A percentile compares a stretch with the other conserved stretches of the same genome.
Conservation (phyloP, 2,329 filamentous ascomycete genomes). For the Sporothrix dimorphospora region DNA sequence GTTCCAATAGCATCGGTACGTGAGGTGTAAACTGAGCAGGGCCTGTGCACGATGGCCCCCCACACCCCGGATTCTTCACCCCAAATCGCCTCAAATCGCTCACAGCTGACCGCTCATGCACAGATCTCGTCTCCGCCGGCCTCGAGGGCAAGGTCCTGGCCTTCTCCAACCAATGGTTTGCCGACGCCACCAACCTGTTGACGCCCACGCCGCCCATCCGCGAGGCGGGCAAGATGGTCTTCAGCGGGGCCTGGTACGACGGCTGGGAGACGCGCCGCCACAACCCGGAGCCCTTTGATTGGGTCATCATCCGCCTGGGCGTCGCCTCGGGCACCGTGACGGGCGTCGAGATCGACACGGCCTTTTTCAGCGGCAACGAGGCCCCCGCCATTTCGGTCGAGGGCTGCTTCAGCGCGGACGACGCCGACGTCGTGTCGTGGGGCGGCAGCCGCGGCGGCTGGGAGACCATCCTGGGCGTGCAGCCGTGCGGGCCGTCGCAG, state of each 20-base stretch:
- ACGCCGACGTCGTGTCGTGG: constrained; percentile 62
- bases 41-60: constrained; percentile 34
- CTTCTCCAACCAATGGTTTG: constrained; percentile 71
- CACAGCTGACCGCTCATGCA: not conserved
- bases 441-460: constrained; percentile 63
- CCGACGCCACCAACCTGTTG: constrained; percentile 65
- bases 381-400: constrained; percentile 79
- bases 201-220: constrained; percentile 66
- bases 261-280: constrained; percentile 71
- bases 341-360: constrained; percentile 79
- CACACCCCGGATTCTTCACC: not conserved
- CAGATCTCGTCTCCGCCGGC: constrained; percentile 64
- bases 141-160: constrained; percentile 67
- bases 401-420: constrained; percentile 66
- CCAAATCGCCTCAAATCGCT: constrained; percentile 3
- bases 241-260: constrained; percentile 71
- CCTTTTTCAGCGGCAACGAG: constrained; percentile 81
- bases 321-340: constrained; percentile 72
- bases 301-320: constrained; percentile 67
- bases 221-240: constrained; percentile 69
- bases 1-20: constrained; percentile 63
- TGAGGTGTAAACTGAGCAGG: constrained; percentile 2
- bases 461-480: constrained; percentile 70
- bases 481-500: constrained; percentile 74
- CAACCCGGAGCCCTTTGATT: constrained; percentile 67